Percentiles rank a stretch among this genome's conserved stretches.
Evolutionary conservation across 31 red algal species (phyloP).

Genomic region (Bonnemaisonia californica): DNA sequence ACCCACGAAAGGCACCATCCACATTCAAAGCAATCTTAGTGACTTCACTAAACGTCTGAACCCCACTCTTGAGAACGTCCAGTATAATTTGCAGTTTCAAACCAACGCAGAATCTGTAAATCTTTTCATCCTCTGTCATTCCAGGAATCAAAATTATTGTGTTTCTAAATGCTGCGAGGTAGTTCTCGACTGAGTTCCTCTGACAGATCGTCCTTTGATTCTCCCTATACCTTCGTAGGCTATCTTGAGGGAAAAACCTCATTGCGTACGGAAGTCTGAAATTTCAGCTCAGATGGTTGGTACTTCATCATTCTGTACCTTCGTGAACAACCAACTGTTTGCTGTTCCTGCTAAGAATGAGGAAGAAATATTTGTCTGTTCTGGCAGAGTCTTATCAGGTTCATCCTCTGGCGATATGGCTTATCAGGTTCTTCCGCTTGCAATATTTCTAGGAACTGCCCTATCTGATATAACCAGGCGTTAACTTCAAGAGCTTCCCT

Average conservation of each 20-base stretch:
- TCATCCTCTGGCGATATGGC: no score
- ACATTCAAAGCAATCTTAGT: conserved; percentile 6
- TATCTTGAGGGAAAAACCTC: conserved; percentile 3
- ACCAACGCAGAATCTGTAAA: neutral
- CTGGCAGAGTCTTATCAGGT: no score
- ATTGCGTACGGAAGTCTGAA: no score
- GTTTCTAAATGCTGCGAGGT: neutral
- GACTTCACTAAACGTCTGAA: neutral
- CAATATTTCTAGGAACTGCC: no score
- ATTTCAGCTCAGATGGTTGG: no score
- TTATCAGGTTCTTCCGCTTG: no score
- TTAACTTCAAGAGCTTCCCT: no score
- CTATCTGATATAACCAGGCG: no score
- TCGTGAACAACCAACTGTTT: no score
- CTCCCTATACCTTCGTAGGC: conserved; percentile 20
- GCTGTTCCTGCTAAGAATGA: no score
- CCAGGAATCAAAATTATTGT: neutral
- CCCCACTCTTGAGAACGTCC: neutral
- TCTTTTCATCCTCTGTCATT: neutral
- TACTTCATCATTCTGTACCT: no score
- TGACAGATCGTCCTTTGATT: conserved; percentile 10
- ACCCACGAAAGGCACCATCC: neutral
- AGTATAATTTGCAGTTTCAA: neutral
- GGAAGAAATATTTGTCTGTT: no score
- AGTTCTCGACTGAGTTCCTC: neutral